Conservation (phyloP, 257 asterid genomes). For the Buddleja alternifolia region DNA sequence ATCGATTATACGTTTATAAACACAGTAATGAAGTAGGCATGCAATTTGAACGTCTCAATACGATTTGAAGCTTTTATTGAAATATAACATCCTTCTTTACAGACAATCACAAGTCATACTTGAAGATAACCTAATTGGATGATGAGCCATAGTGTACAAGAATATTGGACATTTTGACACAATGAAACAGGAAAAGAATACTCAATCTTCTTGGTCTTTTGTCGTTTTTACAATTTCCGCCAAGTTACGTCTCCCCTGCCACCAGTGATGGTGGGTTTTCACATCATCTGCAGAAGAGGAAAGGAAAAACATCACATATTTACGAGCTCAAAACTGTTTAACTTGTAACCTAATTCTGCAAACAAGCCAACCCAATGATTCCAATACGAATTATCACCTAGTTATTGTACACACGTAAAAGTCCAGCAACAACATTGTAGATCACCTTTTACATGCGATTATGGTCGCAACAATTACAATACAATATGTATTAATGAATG, state of each 20-base stretch:
- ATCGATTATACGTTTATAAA: too few species aligned
- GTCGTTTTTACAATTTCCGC: constrained; percentile 24
- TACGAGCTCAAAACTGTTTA: neutral
- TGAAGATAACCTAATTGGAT: neutral
- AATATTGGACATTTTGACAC: neutral
- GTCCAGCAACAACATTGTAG: neutral
- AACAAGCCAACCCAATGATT: constrained; percentile 6
- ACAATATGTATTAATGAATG: neutral
- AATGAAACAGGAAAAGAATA: constrained; percentile 22
- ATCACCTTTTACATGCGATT: neutral
- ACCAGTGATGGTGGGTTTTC: constrained; percentile 9
- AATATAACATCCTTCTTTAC: too few species aligned
- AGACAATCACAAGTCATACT: too few species aligned
- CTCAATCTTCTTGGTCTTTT: constrained; percentile 21
- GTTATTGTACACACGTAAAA: neutral
- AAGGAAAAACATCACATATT: neutral
- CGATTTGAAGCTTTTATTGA: too few species aligned
- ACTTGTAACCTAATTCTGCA: neutral
- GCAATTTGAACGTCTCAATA: too few species aligned
- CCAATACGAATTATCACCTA: neutral
- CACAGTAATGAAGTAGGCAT: too few species aligned
- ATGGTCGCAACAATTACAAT: neutral
- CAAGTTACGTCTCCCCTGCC: constrained; percentile 7
- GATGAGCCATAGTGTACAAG: neutral
- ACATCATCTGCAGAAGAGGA: constrained; percentile 35